These are phyloP conservation scores for Pulveroboletus frians DNA, from an alignment of 768 basidiomycete genomes.

Conservation along the genomic window DNA sequence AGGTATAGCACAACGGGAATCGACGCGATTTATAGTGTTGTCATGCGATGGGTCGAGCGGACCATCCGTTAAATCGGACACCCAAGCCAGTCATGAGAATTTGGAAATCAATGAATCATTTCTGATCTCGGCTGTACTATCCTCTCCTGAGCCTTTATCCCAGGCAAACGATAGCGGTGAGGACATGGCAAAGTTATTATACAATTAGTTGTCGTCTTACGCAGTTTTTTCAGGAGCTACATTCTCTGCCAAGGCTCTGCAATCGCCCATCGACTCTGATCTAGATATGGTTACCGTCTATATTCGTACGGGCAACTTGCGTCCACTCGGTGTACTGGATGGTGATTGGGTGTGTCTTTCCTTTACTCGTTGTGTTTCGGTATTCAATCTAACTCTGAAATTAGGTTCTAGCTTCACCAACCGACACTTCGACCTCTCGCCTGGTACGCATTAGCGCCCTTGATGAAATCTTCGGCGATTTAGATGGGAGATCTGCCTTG, in stretches of 20 bases:
- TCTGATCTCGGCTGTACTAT: conserved; percentile 49
- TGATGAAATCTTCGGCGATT: conserved; percentile 37
- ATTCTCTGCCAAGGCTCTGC: conserved; percentile 32
- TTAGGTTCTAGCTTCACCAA: conserved; percentile 49
- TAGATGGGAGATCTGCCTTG: conserved; percentile 33
- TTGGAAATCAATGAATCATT: conserved; percentile 74
- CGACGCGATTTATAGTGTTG: conserved; percentile 52
- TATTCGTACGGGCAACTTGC: conserved; percentile 57
- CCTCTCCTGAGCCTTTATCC: conserved; percentile 14
- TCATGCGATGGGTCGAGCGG: conserved; percentile 21
- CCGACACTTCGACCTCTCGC: conserved; percentile 36
- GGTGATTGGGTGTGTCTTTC: conserved; percentile 67
- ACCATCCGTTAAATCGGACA: conserved; percentile 2
- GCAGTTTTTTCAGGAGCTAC: conserved; percentile 8
- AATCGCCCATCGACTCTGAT: conserved; percentile 27
- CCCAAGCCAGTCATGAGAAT: conserved; percentile 30
- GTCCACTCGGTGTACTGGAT: conserved; percentile 58
- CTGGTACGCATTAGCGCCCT: conserved; percentile 55
- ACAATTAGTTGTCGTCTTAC: not conserved
- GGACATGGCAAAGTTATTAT: not conserved
- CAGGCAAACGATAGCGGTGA: conserved; percentile 7
- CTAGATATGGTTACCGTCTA: conserved; percentile 57
- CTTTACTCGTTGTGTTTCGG: not conserved
- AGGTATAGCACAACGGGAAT: conserved; percentile 46
- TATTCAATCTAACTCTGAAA: conserved; percentile 1